Conservation (phyloP, 2,329 filamentous ascomycete genomes). For the Blumeria graminis region DNA sequence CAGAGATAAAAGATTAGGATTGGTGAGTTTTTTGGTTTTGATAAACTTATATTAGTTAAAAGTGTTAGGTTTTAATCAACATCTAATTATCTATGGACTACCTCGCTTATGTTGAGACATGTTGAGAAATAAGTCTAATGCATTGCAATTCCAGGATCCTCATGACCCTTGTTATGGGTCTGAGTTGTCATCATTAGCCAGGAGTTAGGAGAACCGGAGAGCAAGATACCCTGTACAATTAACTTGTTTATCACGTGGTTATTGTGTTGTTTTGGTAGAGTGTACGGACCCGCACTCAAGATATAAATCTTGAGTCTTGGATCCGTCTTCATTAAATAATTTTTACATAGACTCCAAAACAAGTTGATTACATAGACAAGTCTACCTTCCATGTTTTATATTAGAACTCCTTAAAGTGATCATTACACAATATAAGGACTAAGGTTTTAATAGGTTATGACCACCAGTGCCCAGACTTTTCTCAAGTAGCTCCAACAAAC, state of each 20-base stretch:
- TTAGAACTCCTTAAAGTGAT: neutral
- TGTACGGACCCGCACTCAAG: neutral
- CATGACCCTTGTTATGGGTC: neutral
- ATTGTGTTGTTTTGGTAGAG: neutral
- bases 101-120: no score
- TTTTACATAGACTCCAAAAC: neutral
- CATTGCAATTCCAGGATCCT: neutral
- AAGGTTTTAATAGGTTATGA: neutral
- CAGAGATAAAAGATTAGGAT: no score
- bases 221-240: neutral
- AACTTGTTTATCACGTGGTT: neutral
- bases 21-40: no score
- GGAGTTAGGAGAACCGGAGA: neutral
- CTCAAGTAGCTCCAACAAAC: neutral
- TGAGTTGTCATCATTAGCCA: neutral
- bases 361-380: neutral
- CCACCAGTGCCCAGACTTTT: neutral
- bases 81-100: no score
- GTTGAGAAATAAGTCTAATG: neutral
- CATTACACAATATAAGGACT: slow-evolving; percentile 1
- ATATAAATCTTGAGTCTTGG: neutral
- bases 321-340: neutral
- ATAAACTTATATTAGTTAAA: no score
- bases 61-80: no score
- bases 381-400: neutral